Percentiles rank a stretch among this genome's conserved stretches.
phyloP scores from a whole-genome alignment of 352 stramenopile species.

The Globisporangium okanoganense region DNA sequence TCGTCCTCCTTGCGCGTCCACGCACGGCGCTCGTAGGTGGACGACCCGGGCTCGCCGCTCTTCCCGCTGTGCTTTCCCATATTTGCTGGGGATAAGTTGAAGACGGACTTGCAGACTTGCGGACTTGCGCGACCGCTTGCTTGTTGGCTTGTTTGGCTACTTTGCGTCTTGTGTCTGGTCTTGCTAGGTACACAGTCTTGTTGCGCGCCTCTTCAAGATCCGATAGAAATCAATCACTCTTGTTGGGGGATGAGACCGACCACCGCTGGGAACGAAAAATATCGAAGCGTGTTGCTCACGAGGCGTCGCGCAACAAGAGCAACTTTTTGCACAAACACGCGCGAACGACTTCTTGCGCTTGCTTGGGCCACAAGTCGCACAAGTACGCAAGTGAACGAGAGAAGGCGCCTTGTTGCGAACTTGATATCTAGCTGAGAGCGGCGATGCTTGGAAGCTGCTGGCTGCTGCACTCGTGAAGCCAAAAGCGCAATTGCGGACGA shows the following conservation, averaged over 20 bases:
- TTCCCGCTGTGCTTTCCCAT: slow-evolving; percentile 58
- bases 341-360: slow-evolving; percentile 1
- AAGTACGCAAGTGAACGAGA: background rate
- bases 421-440: background rate
- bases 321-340: background rate
- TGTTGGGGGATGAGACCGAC: background rate
- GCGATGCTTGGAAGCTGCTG: slow-evolving; percentile 4
- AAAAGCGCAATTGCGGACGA: slow-evolving; percentile 12
- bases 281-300: slow-evolving; percentile 8
- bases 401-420: too few relatives aligned
- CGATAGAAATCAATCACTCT: too few relatives aligned
- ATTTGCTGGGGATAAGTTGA: background rate
- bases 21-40: slow-evolving; percentile 77
- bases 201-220: slow-evolving; percentile 8
- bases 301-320: slow-evolving; percentile 1
- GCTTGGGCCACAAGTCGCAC: background rate
- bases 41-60: slow-evolving; percentile 43
- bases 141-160: slow-evolving; percentile 7
- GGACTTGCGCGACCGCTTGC: background rate
- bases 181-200: background rate
- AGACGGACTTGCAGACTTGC: slow-evolving; percentile 1
- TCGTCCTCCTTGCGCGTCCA: slow-evolving; percentile 87
- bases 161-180: background rate
- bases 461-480: slow-evolving; percentile 5
- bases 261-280: background rate